Base-by-base conservation (phyloP, 176 grass and related monocot genomes). In the Cenchrus purpureus region DNA sequence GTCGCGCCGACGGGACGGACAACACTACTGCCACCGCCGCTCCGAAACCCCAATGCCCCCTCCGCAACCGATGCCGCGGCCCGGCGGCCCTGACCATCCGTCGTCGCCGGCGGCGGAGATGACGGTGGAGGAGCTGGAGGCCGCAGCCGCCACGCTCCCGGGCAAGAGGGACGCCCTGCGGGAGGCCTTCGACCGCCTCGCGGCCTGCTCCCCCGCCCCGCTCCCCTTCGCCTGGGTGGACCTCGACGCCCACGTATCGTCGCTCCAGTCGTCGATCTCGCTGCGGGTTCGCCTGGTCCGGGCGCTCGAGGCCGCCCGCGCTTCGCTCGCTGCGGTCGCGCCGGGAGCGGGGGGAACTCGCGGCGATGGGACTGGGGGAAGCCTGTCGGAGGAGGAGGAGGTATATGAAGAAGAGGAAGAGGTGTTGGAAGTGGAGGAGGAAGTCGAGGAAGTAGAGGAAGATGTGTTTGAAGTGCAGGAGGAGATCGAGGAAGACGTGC, bases 171-270 rank as follows among this genome's bases (percentile, higher is more conserved):
- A 84, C 49, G 84, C 74, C 32, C 79, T 91, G 54, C 88, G 86
- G 62, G 81, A 68, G 86, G 83, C 86, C 5, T 91, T 86, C 74
- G 83, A 94, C 7, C 70, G 63, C 74, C 92, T 94, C 57, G 69
- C 43, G 7, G 58, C 70, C 79, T 74, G 68, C 56, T 75, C 86
- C 48, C 83, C 86, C 12, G 48, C 63, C 64, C 84, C 86, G 7
- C 83, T 87, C 63, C 71, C 91, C n/a, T 80, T 88, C 79, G 37
- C 40, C 15, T 94, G 88, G 92, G 73, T 14, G 11, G 92, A 88
- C 71, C 68, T 94, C 64, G 86, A 94, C 63, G 50, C 62, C 43
- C 75, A 94, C 86, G 42, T 91, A 40, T 94, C 88, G 16, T 57
- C 75, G 74, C 44, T 94, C 42, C 83, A 90, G 34, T 54, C 52